Evolutionary conservation across 1,139 yeast species (phyloP), one percentile per base, ranked within the genome.

Genomic region (Lodderomyces metapsilosis): DNA sequence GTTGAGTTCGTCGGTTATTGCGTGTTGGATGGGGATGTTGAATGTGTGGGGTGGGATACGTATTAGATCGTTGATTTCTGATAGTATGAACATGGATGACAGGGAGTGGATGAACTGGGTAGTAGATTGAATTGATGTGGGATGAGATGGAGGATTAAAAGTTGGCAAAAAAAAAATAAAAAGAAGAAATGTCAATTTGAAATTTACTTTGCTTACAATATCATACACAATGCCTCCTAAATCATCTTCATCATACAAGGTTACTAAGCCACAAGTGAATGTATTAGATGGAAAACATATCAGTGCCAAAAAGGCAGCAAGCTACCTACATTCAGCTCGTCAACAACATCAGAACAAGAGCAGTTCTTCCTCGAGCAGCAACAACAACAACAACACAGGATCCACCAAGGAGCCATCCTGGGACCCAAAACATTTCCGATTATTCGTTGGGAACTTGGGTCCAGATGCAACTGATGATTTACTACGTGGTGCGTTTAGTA

Each of bases 21-120:
- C 85, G 41, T 77, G 80, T 43, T 77, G 75, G 15, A 85, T 75
- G 15, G 91, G 88, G 37, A 80, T 68, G 52, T 81, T 78, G 66
- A 92, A 89, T 41, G 88, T 76, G 52, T 83, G 86, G 1, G 98
- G 98, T 9, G 94, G 92, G 37, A 94, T 78, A 53, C 96, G 80
- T 51, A 92, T 83, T 50, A 92, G 74, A 63, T 92, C 98, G 13
- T 87, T 71, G 42, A 92, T 65, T 56, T 81, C 80, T 15, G 96
- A 78, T 41, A 92, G 74, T 46, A 88, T 83, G 63, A 91, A 94
- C 98, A 92, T 92, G 30, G 12, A 15, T 3, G 17, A n/a, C 5
- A 31, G 23, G 30, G 10, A 4, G 15, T 9, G 20, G 12, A 16
- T n/a, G n/a, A n/a, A n/a, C n/a, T n/a, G n/a, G n/a, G n/a, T n/a